Evolutionary conservation across 148 eudicot species (phyloP).

Genomic region (Silene uniflora): DNA sequence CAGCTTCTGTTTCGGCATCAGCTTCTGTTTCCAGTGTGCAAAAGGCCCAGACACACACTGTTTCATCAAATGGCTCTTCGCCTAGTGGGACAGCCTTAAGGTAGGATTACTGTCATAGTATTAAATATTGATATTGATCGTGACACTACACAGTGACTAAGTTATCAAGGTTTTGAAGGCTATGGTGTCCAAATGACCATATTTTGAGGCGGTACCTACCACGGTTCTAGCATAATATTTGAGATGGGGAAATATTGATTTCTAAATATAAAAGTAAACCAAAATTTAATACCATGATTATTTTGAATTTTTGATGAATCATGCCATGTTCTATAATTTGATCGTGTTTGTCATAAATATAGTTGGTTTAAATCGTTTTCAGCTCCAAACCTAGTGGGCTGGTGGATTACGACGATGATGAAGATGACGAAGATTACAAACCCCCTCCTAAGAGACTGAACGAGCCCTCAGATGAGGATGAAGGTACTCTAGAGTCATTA

Average conservation of each 20-base stretch:
- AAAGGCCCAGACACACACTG: slow-evolving; percentile 39
- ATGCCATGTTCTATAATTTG: neutral
- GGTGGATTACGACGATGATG: slow-evolving; percentile 95
- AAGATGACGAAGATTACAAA: slow-evolving; percentile 88
- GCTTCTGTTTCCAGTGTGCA: slow-evolving; percentile 39
- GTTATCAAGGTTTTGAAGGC: neutral
- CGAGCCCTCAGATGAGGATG: slow-evolving; percentile 60
- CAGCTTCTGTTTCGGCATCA: slow-evolving; percentile 46
- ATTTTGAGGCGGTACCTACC: neutral
- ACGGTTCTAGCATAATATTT: neutral
- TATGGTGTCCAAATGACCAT: neutral
- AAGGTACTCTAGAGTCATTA: slow-evolving; percentile 46
- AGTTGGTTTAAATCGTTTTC: slow-evolving; percentile 6
- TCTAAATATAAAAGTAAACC: neutral
- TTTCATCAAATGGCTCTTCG: slow-evolving; percentile 57
- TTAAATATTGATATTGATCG: neutral
- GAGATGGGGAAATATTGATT: neutral
- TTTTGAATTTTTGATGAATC: neutral
- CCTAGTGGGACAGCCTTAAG: slow-evolving; percentile 44
- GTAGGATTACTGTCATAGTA: slow-evolving; percentile 32
- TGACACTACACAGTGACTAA: neutral
- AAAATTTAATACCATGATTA: neutral
- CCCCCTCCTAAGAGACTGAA: slow-evolving; percentile 76
- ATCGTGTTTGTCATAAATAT: slow-evolving; percentile 4
- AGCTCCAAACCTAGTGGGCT: slow-evolving; percentile 68